Evolutionary conservation across 805 yeast genomes (phyloP), one percentile per base, ranked within the genome.

Genomic region (Barnettozyma sucrosica): DNA sequence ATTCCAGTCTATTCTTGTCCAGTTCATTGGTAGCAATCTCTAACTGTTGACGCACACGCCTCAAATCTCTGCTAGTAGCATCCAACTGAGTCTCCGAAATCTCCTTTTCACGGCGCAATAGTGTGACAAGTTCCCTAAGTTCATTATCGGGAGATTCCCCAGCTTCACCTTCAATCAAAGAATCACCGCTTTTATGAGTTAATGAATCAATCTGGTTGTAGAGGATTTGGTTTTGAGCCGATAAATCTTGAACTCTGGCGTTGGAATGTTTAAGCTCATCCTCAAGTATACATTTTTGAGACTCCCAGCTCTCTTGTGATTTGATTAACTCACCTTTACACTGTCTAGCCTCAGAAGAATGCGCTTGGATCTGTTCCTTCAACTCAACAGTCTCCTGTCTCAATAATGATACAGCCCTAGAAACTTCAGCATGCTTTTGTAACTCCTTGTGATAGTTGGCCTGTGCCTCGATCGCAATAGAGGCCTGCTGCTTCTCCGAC

Each of bases 91-190:
- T 74, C 42, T 80, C 83, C 1, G 81, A 71, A 5, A 82, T 70
- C 52, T 89, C 95, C 57, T 83, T 85, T 54, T 87, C 95, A 51
- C 83, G 79, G 41, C 90, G 81, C 48, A 89, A 67, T 56, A 76
- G 81, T 2, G 72, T 61, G 32, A 89, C 66, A 24, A 88, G 73
- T 52, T 82, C 81, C 36, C 73, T 70, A 53, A 74, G 58, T 44
- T 70, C 74, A 41, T 58, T 57, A 23, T 45, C 41, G 9, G 55
- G 41, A 1, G 50, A 38, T 36, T 57, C 63, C 18, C 52, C 30
- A 16, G 48, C 55, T 36, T 37, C 32, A 28, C 4, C 47, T 1
- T 25, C 40, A 14, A 38, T 13, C 19, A 25, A 24, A 41, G 36
- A 16, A 3, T 43, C 45, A 7, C 48, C 43, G 19, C 50, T 54